Base-by-base conservation (phyloP, 1,284 basidiomycete genomes). In the Stereum hirsutum region DNA sequence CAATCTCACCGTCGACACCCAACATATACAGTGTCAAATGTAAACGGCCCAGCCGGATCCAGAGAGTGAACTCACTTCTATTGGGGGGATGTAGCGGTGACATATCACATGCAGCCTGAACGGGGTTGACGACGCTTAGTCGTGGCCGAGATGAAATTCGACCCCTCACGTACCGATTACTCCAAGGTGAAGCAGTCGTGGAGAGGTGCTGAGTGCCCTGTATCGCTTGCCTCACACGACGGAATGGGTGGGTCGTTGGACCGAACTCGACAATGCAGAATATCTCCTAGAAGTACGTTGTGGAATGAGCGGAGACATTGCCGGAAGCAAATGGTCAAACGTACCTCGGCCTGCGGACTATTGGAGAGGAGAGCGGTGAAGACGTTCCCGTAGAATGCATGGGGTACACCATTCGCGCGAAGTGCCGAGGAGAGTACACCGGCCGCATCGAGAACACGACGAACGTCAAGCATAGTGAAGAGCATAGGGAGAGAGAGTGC, bases 301-400 rank as follows among this genome's bases (percentile, higher is more conserved):
- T 38, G 2, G 20, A 5, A 41, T 20, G 27, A 25, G 21, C 12
- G 23, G 33, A 35, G 4, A 20, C 15, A 35, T 20, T 25, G 37
- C 27, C 37, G 23, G 24, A 39, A 11, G 37, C 12, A 15, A 40
- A 27, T 15, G 26, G 11, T 17, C 5, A 17, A 24, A 39, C 78
- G 50, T 58, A 75, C 81, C 57, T 81, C 73, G 48, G 72, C 68
- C 35, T 73, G 68, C 40, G 72, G 62, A 46, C 59, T 65, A 50
- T 71, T 75, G 35, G 77, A 66, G 28, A 86, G 65, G 5, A 77
- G 59, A 24, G 81, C 74, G 23, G 74, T 72, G 47, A 81, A 61
- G 39, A 82, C 60, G 52, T 68, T 76, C 17, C 81, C 81, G 54
- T 84, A 66, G 62, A 84, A 83, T 19, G 80, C 81, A 56, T 86